Base-by-base conservation (phyloP, 352 stramenopile species). In the Phytophthora cryptogea region DNA sequence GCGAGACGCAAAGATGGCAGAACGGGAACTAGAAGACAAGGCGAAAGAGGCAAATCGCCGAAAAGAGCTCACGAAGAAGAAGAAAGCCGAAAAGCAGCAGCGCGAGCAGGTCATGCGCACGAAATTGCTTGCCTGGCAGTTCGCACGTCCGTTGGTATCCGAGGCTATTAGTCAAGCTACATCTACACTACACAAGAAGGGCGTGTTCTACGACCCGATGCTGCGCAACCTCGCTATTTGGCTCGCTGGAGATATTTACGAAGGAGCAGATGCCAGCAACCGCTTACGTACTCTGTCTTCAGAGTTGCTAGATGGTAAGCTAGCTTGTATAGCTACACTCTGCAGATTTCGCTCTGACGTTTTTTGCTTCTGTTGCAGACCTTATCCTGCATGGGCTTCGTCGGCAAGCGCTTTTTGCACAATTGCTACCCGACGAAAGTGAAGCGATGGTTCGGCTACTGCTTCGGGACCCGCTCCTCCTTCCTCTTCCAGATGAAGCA, bases 171-270 rank as follows among this genome's bases (percentile, higher is more conserved):
- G 44, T 1, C 54, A 73, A 8, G 57, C 78, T 28, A 75, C 51
- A 1, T 36, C 27, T 0, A 68, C 55, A 17, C 53, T 92, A 8
- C 46, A 76, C 47, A 52, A 65, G 23, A 71, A 79, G 20, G 81
- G 81, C 28, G 77, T 91, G 4, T 92, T 88, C 42, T 90, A 90
- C 59, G 72, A 91, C 30, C 79, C 80, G 4, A 55, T 86, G 32
- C 70, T 82, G 9, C 76, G 71, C 23, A 72, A 86, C 10, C 54
- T 92, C 2, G 35, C 54, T 0, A 54, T 70, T 39, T 88, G 78
- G 80, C 66, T 90, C 7, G 36, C 55, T 0, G 41, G 37, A 1
- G 72, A 84, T 17, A 54, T 90, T 10, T 87, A 81, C 35, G 40
- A 63, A 40, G 65, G 52, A 8, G 76, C 70, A 0, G 70, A 88